These are phyloP conservation scores for Cytospora mali DNA, from an alignment of 2,329 filamentous ascomycete species.

Conservation along the genomic window DNA sequence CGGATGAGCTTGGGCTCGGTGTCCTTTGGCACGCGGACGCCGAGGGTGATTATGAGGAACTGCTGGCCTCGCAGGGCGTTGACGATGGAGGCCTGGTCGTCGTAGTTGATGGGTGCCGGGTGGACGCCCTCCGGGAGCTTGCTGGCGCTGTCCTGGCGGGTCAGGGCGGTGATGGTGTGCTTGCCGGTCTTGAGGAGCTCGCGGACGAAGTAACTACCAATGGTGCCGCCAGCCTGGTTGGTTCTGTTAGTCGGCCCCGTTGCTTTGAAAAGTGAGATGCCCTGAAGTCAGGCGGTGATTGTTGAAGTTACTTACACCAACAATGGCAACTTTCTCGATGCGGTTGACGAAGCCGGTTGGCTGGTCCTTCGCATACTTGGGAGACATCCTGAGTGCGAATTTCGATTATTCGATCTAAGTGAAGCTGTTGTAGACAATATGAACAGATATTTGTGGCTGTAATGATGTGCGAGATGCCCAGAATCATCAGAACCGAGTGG, in stretches of 20 bases:
- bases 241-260: neutral
- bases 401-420: neutral
- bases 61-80: slow-evolving; percentile 56
- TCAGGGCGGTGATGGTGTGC: slow-evolving; percentile 55
- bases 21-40: slow-evolving; percentile 45
- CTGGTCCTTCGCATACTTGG: slow-evolving; percentile 30
- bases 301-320: slow-evolving; percentile 45
- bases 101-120: slow-evolving; percentile 48
- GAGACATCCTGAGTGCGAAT: slow-evolving; percentile 13
- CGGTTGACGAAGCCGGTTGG: slow-evolving; percentile 38
- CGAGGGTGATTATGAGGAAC: slow-evolving; percentile 59
- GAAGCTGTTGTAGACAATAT: neutral
- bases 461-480: neutral
- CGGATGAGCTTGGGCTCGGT: slow-evolving; percentile 53
- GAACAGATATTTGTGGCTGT: neutral
- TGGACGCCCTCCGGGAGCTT: slow-evolving; percentile 49
- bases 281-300: neutral
- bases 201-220: slow-evolving; percentile 43
- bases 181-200: slow-evolving; percentile 50
- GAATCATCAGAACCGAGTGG: neutral
- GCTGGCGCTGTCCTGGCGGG: slow-evolving; percentile 46
- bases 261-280: neutral
- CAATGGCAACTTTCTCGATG: slow-evolving; percentile 48
- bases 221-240: slow-evolving; percentile 46
- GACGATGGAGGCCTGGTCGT: slow-evolving; percentile 47